A percentile compares a stretch with the other conserved stretches of the same genome.
These are phyloP conservation scores for Mikania micrantha DNA, from an alignment of 129 eudicot genomes.

Conservation along the genomic window DNA sequence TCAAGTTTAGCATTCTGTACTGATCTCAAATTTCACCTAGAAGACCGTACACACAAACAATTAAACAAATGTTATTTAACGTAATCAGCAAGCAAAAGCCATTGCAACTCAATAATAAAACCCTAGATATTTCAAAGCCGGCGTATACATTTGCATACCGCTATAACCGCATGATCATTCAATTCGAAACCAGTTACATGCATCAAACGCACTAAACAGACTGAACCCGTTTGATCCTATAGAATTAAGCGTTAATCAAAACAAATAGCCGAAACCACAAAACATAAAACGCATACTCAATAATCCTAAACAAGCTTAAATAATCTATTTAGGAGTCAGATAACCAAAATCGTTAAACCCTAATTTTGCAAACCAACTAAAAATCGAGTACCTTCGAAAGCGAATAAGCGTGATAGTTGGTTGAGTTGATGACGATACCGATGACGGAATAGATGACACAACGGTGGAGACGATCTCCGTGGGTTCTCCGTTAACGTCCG, in stretches of 20 bases:
- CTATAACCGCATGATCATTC: not conserved
- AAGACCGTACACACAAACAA: no score
- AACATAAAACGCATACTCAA: not conserved
- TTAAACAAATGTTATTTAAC: no score
- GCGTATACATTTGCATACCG: no score
- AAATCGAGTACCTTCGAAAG: no score
- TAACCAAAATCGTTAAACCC: slow-evolving; percentile 2
- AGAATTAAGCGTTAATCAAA: not conserved
- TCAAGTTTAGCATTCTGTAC: slow-evolving; percentile 76
- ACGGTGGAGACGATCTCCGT: no score
- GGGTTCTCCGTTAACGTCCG: no score
- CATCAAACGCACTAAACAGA: not conserved
- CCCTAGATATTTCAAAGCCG: not conserved
- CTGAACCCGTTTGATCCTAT: not conserved
- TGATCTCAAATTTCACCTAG: slow-evolving; percentile 15
- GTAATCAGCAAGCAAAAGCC: not conserved
- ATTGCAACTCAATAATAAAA: not conserved
- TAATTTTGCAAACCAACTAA: no score
- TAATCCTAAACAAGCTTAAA: not conserved
- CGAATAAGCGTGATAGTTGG: no score
- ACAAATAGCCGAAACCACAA: not conserved
- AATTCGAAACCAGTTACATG: not conserved
- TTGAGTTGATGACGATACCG: no score
- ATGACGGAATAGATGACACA: no score
- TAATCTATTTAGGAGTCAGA: not conserved